Conservation (phyloP, 1,284 basidiomycete genomes). For the Marasmius fiardii region DNA sequence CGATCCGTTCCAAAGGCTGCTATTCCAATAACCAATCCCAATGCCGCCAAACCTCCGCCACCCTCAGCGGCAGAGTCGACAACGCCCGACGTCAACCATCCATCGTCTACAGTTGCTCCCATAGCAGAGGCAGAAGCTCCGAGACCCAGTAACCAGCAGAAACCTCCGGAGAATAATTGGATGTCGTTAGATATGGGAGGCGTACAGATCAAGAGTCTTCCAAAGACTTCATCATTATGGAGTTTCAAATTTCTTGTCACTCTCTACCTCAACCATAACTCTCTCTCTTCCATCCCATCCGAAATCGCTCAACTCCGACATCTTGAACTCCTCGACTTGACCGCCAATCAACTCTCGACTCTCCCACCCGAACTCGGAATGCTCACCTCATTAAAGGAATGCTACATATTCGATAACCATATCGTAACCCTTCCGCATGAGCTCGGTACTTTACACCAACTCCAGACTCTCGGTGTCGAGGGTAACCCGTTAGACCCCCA, state of each 20-base stretch:
- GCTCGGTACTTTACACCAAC: constrained; percentile 88
- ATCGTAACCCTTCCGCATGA: constrained; percentile 83
- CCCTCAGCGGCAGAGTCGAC: constrained; percentile 32
- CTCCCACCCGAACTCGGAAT: constrained; percentile 91
- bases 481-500: constrained; percentile 89
- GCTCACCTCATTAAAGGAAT: constrained; percentile 86
- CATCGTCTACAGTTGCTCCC: constrained; percentile 71
- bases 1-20: constrained; percentile 75
- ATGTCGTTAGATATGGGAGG: constrained; percentile 96
- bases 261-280: constrained; percentile 97
- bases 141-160: constrained; percentile 48
- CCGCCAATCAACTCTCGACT: constrained; percentile 80
- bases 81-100: constrained; percentile 50
- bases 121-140: constrained; percentile 59
- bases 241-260: constrained; percentile 91
- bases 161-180: constrained; percentile 77
- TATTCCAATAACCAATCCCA: constrained; percentile 82
- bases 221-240: constrained; percentile 81
- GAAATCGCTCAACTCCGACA: constrained; percentile 85
- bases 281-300: constrained; percentile 77
- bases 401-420: constrained; percentile 96
- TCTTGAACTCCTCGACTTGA: constrained; percentile 90
- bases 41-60: constrained; percentile 47
- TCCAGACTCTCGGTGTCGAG: constrained; percentile 93
- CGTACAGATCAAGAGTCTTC: constrained; percentile 88